phyloP scores from a whole-genome alignment of 1,139 yeast genomes.

The Diutina ranongensis region DNA sequence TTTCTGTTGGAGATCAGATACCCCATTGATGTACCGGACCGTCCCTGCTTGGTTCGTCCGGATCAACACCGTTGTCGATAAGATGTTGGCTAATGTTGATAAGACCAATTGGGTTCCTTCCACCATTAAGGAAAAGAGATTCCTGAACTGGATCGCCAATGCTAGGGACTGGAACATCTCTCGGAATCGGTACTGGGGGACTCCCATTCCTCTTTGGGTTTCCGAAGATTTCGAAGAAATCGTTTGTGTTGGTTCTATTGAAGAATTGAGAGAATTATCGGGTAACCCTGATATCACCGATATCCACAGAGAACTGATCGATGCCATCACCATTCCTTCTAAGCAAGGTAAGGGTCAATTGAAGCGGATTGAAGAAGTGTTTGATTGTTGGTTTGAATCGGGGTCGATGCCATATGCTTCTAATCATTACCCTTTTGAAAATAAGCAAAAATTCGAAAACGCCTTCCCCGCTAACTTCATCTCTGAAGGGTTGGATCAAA shows the following conservation, averaged over 20 bases:
- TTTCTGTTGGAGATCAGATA: slow-evolving; percentile 99
- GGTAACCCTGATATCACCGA: slow-evolving; percentile 78
- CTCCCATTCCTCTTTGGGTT: slow-evolving; percentile 97
- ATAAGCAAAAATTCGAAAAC: slow-evolving; percentile 50
- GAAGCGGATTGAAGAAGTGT: slow-evolving; percentile 91
- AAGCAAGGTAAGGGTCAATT: slow-evolving; percentile 76
- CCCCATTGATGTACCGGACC: slow-evolving; percentile 90
- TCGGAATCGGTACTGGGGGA: slow-evolving; percentile 99
- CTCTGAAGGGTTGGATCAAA: slow-evolving; percentile 97
- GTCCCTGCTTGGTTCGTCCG: slow-evolving; percentile 99
- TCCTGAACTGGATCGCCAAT: slow-evolving; percentile 93
- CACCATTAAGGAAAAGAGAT: slow-evolving; percentile 84
- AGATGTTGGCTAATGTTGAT: slow-evolving; percentile 79
- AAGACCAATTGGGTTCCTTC: slow-evolving; percentile 92
- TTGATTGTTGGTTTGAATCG: slow-evolving; percentile 99
- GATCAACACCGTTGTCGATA: slow-evolving; percentile 74
- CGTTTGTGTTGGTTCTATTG: slow-evolving; percentile 85
- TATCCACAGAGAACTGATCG: slow-evolving; percentile 88
- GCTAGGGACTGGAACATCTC: slow-evolving; percentile 99
- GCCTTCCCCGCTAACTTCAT: slow-evolving; percentile 88
- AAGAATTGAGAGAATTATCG: slow-evolving; percentile 72
- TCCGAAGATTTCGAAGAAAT: slow-evolving; percentile 88
- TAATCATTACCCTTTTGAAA: slow-evolving; percentile 93
- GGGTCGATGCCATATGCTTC: slow-evolving; percentile 99
- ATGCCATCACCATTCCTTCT: slow-evolving; percentile 90